Evolutionary conservation across 768 basidiomycete species (phyloP), one percentile per base, ranked within the genome.

Genomic region (Leccinum ochraceum): DNA sequence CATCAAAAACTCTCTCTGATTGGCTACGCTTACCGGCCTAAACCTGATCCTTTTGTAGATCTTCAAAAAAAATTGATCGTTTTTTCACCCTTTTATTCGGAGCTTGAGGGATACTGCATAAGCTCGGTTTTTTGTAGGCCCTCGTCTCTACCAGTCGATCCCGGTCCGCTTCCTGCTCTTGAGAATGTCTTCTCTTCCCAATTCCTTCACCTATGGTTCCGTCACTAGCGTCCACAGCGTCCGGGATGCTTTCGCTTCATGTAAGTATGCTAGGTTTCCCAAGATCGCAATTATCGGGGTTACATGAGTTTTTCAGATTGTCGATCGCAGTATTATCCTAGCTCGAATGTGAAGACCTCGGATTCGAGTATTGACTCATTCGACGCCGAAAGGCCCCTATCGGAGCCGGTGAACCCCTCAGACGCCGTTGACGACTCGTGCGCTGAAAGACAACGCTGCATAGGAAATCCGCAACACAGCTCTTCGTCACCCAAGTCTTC

Each of bases 241-340:
- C 20, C 69, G 79, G 57, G 83, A 86, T 72, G 87, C 79, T 3
- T 81, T 89, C 17, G 79, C 81, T 20, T 87, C 87, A 16, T 88
- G 87, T 86, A 64, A 69, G 82, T 73, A 20, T 20, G 39, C 11
- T 39, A 7, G 34, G 24, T n/a, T 14, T 39, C 4, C 26, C 51
- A 44, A 28, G 17, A 2, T 60, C 51, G 9, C 22, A 32, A 22
- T 53, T 11, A 9, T 56, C 64, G 30, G 39, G n/a, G 28, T 48
- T 51, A 57, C 30, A 62, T 54, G 11, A 60, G 24, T 20, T 57
- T 59, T 61, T 20, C 63, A 91, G 89, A 90, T 70, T 85, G 84
- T 57, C 83, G 89, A 32, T 78, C 87, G 8, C 88, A 90, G 68
- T 87, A 83, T 67, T 80, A 89, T 44, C 85, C 84, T 22, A 83